Evolutionary conservation across 75 land plant species (phyloP).

Genomic region (Sequoiadendron giganteum): DNA sequence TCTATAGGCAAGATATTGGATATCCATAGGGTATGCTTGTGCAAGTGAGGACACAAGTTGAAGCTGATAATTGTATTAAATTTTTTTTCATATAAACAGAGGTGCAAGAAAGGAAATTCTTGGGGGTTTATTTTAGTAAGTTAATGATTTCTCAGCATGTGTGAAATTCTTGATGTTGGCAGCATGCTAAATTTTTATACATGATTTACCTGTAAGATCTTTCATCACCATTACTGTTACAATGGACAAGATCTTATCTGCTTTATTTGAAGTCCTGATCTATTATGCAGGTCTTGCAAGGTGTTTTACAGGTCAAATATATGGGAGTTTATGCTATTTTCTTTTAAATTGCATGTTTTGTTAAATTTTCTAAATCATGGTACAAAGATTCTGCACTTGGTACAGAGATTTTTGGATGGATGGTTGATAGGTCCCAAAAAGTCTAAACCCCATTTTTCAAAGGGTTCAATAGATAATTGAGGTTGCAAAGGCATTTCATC

Average conservation of each 20-base stretch:
- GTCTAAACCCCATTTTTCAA: no score
- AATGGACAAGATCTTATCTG: neutral
- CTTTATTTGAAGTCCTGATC: neutral
- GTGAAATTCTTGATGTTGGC: neutral
- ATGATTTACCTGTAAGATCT: neutral
- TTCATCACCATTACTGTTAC: neutral
- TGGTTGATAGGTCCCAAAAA: no score
- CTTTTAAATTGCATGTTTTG: no score
- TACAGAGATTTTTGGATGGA: no score
- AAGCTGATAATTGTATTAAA: neutral
- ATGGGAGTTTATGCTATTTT: no score
- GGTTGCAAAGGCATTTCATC: no score
- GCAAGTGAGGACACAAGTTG: neutral
- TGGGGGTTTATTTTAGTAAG: neutral
- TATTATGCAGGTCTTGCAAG: neutral
- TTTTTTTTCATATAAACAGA: neutral
- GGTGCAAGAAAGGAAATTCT: neutral
- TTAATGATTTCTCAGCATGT: neutral
- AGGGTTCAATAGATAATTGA: no score
- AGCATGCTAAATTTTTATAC: neutral
- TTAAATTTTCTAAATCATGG: no score
- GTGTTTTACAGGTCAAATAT: neutral
- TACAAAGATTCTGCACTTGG: no score
- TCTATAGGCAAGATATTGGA: neutral
- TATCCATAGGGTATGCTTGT: neutral